These are phyloP conservation scores for Inga oerstediana DNA, from an alignment of 306 rosid genomes.

Conservation along the genomic window DNA sequence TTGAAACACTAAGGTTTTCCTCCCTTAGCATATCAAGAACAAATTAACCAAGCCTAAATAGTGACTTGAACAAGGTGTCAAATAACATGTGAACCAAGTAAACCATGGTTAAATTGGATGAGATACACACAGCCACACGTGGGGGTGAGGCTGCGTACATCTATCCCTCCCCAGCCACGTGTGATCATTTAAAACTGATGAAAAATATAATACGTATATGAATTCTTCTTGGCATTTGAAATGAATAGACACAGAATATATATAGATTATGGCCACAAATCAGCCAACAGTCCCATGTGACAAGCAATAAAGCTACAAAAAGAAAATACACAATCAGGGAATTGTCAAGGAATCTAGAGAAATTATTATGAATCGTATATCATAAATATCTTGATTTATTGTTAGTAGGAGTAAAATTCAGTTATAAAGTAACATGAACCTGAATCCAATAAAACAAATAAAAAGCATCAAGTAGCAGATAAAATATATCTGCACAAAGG, in stretches of 20 bases:
- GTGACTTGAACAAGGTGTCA: background rate
- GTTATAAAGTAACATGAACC: conserved; percentile 12
- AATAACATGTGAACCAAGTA: background rate
- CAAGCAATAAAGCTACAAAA: background rate
- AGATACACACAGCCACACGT: background rate
- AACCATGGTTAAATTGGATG: background rate
- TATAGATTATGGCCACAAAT: background rate
- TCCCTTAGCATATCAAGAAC: background rate
- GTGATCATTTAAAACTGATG: background rate
- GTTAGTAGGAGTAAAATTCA: background rate
- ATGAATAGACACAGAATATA: background rate
- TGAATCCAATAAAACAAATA: conserved; percentile 33
- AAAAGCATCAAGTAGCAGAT: conserved; percentile 25
- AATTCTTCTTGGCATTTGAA: background rate
- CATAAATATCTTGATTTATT: background rate
- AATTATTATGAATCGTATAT: background rate
- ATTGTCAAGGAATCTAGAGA: background rate
- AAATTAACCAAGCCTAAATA: background rate
- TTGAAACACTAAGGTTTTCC: background rate
- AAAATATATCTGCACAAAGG: conserved; percentile 26
- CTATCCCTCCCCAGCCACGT: too few species aligned
- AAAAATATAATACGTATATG: background rate
- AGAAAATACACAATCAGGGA: background rate
- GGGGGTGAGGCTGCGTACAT: too few species aligned
- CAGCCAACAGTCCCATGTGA: background rate